These are phyloP conservation scores for Fraxinus latifolia DNA, from an alignment of 305 asterid species.

Conservation along the genomic window DNA sequence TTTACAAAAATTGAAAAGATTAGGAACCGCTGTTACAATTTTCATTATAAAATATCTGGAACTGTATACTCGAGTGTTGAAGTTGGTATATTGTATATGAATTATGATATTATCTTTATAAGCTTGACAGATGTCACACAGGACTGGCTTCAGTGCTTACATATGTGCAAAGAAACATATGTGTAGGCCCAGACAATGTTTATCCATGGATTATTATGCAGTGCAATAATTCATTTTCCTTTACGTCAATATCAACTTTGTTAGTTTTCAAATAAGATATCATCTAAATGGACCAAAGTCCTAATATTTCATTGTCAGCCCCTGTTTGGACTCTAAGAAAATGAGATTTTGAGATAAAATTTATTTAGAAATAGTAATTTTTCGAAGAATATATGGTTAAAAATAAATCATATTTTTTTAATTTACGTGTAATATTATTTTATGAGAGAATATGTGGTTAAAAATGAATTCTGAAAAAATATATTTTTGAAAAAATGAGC, in stretches of 20 bases:
- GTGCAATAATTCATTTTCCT: not conserved
- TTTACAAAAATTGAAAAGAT: too few species aligned
- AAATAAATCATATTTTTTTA: too few species aligned
- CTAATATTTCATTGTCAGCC: not conserved
- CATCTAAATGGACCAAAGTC: not conserved
- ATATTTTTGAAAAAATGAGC: too few species aligned
- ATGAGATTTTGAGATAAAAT: too few species aligned
- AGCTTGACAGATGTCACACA: not conserved
- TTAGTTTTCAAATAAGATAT: not conserved
- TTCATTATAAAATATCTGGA: not conserved
- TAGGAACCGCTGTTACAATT: too few species aligned
- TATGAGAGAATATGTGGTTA: too few species aligned
- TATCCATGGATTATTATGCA: not conserved
- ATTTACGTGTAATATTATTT: too few species aligned
- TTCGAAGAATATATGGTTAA: too few species aligned
- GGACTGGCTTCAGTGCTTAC: not conserved
- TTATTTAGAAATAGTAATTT: too few species aligned
- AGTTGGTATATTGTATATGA: not conserved
- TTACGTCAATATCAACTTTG: not conserved
- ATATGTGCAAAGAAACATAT: not conserved
- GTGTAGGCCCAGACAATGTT: not conserved
- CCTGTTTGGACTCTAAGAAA: not conserved
- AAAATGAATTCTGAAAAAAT: too few species aligned
- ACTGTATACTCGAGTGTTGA: not conserved
- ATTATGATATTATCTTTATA: not conserved